Evolutionary conservation across 306 rosid species (phyloP).

Genomic region (Lablab purpureus): DNA sequence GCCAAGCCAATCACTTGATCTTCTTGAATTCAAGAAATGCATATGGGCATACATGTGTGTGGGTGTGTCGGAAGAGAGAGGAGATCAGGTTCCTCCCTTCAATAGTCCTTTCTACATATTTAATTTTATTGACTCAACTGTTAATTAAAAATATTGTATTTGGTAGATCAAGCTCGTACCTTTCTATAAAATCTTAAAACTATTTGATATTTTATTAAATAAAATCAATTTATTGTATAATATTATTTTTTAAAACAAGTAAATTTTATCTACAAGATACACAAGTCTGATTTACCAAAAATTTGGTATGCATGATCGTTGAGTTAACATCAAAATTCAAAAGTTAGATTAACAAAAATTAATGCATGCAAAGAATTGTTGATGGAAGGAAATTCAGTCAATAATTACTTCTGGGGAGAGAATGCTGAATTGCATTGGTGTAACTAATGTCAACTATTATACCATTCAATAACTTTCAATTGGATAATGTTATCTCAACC

Average conservation of each 20-base stretch:
- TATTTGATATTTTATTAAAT: neutral
- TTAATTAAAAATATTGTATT: neutral
- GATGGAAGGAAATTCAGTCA: neutral
- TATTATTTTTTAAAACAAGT: neutral
- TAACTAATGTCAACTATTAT: too few relatives aligned
- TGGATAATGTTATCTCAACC: too few relatives aligned
- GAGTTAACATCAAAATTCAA: neutral
- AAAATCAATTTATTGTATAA: neutral
- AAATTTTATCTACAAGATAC: neutral
- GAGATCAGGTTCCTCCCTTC: neutral
- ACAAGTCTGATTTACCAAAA: neutral
- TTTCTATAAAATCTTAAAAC: neutral
- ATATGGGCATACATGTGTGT: neutral
- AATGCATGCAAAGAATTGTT: neutral
- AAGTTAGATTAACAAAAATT: neutral
- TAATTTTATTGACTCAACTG: neutral
- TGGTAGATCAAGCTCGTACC: neutral
- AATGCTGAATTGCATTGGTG: too few relatives aligned
- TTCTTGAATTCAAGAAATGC: neutral
- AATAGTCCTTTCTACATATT: neutral
- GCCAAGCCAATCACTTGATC: neutral
- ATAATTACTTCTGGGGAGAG: neutral
- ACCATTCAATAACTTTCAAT: too few relatives aligned
- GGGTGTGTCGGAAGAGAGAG: neutral
- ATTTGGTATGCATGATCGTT: neutral